Evolutionary conservation across 2,329 filamentous ascomycete genomes (phyloP).

Genomic region (Penicillium griseofulvum): DNA sequence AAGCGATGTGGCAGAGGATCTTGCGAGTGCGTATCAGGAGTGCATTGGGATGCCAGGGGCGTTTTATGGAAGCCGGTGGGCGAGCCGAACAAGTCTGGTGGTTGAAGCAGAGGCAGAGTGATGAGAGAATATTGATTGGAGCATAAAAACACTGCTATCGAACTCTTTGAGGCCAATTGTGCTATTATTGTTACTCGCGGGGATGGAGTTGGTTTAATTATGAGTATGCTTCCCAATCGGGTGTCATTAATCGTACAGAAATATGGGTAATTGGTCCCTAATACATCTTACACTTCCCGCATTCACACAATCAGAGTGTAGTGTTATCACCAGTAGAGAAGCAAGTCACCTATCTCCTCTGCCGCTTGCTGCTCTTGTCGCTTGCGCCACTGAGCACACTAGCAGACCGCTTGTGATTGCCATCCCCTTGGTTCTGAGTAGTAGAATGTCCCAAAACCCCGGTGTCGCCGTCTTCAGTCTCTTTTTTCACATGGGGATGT

Average conservation of each 20-base stretch:
- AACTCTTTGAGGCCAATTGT: neutral
- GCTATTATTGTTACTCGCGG: slow-evolving; percentile 18
- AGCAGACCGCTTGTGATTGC: slow-evolving; percentile 70
- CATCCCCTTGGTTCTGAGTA: slow-evolving; percentile 15
- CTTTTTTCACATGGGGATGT: slow-evolving; percentile 36
- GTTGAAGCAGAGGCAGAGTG: slow-evolving; percentile 8
- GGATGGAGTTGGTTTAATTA: slow-evolving; percentile 11
- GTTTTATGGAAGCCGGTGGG: slow-evolving; percentile 25
- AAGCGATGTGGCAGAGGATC: slow-evolving; percentile 17
- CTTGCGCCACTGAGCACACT: slow-evolving; percentile 72
- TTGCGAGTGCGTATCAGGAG: slow-evolving; percentile 25
- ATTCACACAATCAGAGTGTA: neutral
- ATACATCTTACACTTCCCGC: slow-evolving; percentile 14
- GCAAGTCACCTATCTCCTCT: slow-evolving; percentile 40
- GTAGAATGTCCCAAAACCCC: slow-evolving; percentile 16
- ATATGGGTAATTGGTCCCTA: slow-evolving; percentile 23
- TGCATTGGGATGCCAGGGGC: slow-evolving; percentile 27
- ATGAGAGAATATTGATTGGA: neutral
- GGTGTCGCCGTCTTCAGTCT: slow-evolving; percentile 30
- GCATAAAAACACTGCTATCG: neutral
- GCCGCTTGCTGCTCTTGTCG: slow-evolving; percentile 56
- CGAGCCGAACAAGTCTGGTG: slow-evolving; percentile 21
- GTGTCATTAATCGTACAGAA: slow-evolving; percentile 36
- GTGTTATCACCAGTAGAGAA: neutral
- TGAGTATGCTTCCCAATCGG: slow-evolving; percentile 13